These are phyloP conservation scores for Zymoseptoria brevis DNA, from an alignment of 2,329 filamentous ascomycete species.

Conservation along the genomic window DNA sequence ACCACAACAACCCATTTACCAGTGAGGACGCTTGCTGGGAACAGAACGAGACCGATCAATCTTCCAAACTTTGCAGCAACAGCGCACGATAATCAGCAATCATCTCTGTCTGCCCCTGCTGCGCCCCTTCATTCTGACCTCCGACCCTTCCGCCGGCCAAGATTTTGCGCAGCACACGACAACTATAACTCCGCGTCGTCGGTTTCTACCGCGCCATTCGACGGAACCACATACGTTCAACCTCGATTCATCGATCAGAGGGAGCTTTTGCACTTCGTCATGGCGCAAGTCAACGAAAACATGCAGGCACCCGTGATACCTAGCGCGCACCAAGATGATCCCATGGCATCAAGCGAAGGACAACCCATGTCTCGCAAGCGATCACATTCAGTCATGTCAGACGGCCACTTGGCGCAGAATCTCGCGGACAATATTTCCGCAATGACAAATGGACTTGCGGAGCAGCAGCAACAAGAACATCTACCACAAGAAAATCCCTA, in stretches of 20 bases:
- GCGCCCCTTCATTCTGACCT: slow-evolving; percentile 2
- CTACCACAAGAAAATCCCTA: neutral
- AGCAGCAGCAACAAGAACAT: neutral
- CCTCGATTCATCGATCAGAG: slow-evolving; percentile 3
- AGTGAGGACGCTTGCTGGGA: neutral
- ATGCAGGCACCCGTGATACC: slow-evolving; percentile 18
- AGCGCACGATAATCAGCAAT: no score
- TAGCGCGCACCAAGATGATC: slow-evolving; percentile 9
- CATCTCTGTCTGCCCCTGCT: neutral
- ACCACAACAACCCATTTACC: neutral
- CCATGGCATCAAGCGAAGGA: slow-evolving; percentile 14
- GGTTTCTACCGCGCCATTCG: slow-evolving; percentile 13
- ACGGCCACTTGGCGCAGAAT: neutral
- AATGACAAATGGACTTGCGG: neutral
- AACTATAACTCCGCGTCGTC: slow-evolving; percentile 14
- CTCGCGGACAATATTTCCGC: neutral
- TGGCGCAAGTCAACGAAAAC: slow-evolving; percentile 13
- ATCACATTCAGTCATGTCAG: slow-evolving; percentile 25
- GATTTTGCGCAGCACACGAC: slow-evolving; percentile 22
- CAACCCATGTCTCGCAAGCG: slow-evolving; percentile 22
- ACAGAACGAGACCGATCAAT: neutral
- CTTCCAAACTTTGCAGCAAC: neutral
- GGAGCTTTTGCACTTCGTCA: no score
- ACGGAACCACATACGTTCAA: slow-evolving; percentile 9
- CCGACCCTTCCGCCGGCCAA: slow-evolving; percentile 10